phyloP scores from a whole-genome alignment of 139 green algal species.

The Tetraselmis striata region DNA sequence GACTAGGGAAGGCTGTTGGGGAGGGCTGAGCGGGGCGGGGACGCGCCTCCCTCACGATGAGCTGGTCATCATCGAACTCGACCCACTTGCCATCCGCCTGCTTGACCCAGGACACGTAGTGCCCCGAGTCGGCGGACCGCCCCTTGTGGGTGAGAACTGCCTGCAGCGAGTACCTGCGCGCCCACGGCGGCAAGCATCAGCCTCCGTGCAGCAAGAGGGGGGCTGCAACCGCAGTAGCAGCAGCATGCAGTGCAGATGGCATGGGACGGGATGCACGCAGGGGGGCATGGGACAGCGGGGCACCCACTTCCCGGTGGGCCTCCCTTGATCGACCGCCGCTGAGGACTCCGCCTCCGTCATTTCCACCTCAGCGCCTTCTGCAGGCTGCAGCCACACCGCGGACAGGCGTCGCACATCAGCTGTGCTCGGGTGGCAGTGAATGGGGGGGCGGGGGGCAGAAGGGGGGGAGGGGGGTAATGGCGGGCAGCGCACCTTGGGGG shows the following conservation, averaged over 20 bases:
- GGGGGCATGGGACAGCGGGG: neutral
- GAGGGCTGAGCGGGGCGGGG: neutral
- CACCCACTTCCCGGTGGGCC: neutral
- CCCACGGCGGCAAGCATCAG: constrained; percentile 6
- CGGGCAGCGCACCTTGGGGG: too few relatives aligned
- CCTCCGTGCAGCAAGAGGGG: neutral
- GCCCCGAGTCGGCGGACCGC: constrained; percentile 85
- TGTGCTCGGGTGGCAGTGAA: too few relatives aligned
- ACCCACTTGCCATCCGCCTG: constrained; percentile 83
- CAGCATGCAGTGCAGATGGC: neutral
- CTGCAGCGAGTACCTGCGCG: constrained; percentile 86
- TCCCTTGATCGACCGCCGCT: neutral
- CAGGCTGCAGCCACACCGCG: neutral
- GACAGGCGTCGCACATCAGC: constrained; percentile 5
- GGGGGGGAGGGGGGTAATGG: too few relatives aligned
- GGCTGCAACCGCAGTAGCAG: neutral
- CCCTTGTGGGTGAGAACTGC: constrained; percentile 97
- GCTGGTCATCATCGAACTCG: constrained; percentile 92
- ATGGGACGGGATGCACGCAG: too few relatives aligned
- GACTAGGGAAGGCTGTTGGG: too few relatives aligned
- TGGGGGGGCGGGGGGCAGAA: too few relatives aligned
- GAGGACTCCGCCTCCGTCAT: constrained; percentile 48
- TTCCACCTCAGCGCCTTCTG: constrained; percentile 25
- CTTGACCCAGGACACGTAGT: constrained; percentile 96
- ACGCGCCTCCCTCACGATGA: constrained; percentile 42